Evolutionary conservation across 140 eudicot species (phyloP), one percentile per base, ranked within the genome.

Genomic region (Senecio squalidus): DNA sequence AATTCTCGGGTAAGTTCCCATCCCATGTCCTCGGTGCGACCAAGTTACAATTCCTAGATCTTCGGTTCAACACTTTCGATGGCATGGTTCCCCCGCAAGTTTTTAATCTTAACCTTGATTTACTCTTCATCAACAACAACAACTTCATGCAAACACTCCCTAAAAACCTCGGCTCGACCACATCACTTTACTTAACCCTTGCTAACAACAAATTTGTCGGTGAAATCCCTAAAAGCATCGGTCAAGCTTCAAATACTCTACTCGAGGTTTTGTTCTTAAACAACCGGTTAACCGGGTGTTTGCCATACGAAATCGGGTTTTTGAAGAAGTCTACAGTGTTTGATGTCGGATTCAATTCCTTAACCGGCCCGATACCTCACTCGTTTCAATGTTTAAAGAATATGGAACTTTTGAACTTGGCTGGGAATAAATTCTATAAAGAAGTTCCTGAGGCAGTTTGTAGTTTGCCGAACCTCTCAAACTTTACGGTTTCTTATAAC

Each of bases 1-100:
- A 95, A 74, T 88, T 88, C 50, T 91, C 92, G 15, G 96, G 96
- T 9, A 79, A 74, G 51, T 88, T 88, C 52, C 96, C 96, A 43
- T 58, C 64, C 31, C 82, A 81, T 44, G 95, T 84, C 3, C 78
- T 88, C 40, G 27, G 58, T 9, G 59, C 84, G 5, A 91, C 95
- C 0, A 58, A 22, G 8, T 58, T 88, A 6, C 82, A 70, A 38
- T 88, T 67, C 28, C 58, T 88, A 43, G 96, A 88, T 73, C 64
- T 88, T 1, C 76, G 96, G 63, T 88, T 50, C 64, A 88, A 88
- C 18, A 95, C 84, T 64, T 88, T 70, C 14, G 76, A 70, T 30
- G 76, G 76, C 7, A 25, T 57, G 8, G 95, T 84, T 4, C 76
- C 76, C 1, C 52, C 22, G n/a, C 40, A 62, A 18, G 9, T 70